Evolutionary conservation across 352 stramenopile genomes (phyloP).

Genomic region (Globisporangium spiculum): DNA sequence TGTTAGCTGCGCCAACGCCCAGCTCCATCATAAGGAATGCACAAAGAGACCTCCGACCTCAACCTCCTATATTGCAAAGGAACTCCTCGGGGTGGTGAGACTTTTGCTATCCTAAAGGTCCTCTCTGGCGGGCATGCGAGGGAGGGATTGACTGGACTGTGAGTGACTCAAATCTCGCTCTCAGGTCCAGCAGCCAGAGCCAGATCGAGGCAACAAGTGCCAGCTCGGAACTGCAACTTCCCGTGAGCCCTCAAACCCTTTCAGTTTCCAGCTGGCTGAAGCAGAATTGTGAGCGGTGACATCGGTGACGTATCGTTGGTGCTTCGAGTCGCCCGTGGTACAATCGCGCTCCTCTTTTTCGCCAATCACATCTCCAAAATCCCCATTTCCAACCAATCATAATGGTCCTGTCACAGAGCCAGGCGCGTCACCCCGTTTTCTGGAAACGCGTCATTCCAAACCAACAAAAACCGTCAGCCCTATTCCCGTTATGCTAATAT

Average conservation of each 20-base stretch:
- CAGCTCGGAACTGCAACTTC: neutral
- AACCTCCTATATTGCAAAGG: neutral
- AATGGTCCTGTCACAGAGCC: constrained; percentile 1
- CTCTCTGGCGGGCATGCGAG: neutral
- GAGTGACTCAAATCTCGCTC: neutral
- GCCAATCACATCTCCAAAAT: neutral
- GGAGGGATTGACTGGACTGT: neutral
- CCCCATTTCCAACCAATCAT: neutral
- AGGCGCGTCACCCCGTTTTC: constrained; percentile 8
- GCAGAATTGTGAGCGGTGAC: constrained; percentile 10
- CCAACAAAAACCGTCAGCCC: neutral
- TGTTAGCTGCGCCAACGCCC: too few relatives aligned
- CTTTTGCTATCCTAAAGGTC: neutral
- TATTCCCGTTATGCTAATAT: neutral
- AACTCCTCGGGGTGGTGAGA: neutral
- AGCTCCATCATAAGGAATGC: too few relatives aligned
- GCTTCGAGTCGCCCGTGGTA: constrained; percentile 8
- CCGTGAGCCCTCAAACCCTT: neutral
- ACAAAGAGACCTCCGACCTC: neutral
- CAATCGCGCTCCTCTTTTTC: neutral
- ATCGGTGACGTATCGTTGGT: constrained; percentile 14
- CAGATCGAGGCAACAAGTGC: neutral
- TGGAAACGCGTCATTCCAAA: constrained; percentile 5
- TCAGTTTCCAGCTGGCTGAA: neutral
- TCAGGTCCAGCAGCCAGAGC: neutral